A percentile compares a stretch with the other conserved stretches of the same genome.
Evolutionary conservation across 768 basidiomycete genomes (phyloP).

Genomic region (Artomyces pyxidatus): DNA sequence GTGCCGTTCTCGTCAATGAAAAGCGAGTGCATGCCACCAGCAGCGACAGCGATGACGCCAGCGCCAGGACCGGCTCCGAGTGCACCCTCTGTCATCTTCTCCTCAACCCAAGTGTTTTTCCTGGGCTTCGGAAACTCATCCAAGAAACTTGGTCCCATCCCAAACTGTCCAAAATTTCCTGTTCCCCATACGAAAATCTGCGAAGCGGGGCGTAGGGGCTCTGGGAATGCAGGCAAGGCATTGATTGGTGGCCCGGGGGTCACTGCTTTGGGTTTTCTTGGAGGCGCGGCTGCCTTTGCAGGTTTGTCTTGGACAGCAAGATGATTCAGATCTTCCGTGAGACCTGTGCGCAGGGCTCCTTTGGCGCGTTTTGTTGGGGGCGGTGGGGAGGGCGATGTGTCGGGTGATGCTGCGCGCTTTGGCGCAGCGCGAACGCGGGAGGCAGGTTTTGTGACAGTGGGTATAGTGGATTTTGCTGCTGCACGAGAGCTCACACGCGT

Average conservation of each 20-base stretch:
- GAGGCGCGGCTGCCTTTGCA: background rate
- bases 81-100: constrained; percentile 60
- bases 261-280: background rate
- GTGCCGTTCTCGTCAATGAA: constrained; percentile 86
- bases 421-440: background rate
- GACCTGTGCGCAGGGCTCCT: background rate
- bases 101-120: constrained; percentile 69
- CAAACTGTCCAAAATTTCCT: constrained; percentile 94
- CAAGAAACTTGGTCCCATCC: constrained; percentile 70
- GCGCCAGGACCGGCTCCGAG: constrained; percentile 59
- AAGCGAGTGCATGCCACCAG: constrained; percentile 85
- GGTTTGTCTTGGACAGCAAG: background rate
- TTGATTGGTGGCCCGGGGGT: constrained; percentile 30
- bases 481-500: constrained; percentile 11
- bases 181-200: constrained; percentile 84
- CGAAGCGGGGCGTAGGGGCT: constrained; percentile 53
- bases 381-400: constrained; percentile 10
- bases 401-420: constrained; percentile 6
- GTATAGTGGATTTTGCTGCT: background rate
- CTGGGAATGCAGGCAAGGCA: constrained; percentile 50
- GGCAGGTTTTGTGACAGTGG: background rate
- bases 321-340: constrained; percentile 2
- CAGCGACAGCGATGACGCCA: constrained; percentile 75
- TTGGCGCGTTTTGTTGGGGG: constrained; percentile 9
- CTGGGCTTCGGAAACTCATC: constrained; percentile 72